A percentile compares a stretch with the other conserved stretches of the same genome.
Conservation (phyloP, 1,139 yeast species). For the Blastobotrys malaysiensis region DNA sequence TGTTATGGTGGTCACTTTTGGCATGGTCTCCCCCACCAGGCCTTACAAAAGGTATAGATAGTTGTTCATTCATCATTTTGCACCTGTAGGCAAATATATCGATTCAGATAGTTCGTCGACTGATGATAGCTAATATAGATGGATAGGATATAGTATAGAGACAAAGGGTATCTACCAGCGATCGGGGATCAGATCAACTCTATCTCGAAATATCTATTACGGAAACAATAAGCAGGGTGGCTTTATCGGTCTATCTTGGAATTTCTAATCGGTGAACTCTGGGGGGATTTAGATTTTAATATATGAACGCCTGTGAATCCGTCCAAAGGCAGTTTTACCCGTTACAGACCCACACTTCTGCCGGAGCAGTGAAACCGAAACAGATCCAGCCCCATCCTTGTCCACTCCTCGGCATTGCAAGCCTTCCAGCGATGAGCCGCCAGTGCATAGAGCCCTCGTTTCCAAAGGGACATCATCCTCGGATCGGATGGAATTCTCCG, state of each 20-base stretch:
- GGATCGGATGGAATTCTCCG: neutral
- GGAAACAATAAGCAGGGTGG: neutral
- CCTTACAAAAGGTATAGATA: neutral
- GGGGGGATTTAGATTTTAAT: neutral
- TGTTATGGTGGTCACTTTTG: neutral
- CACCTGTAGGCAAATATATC: no score
- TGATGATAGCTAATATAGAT: no score
- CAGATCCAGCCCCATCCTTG: neutral
- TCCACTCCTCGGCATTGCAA: neutral
- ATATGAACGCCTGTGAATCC: neutral
- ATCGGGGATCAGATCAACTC: neutral
- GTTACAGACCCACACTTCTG: neutral
- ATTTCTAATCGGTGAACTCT: no score
- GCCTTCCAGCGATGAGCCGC: neutral
- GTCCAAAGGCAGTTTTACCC: neutral
- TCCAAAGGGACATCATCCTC: neutral
- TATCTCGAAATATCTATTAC: neutral
- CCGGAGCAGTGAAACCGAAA: neutral
- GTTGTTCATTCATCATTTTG: no score
- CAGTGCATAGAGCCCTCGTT: neutral
- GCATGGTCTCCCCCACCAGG: neutral
- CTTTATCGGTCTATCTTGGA: neutral
- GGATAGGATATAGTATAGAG: neutral
- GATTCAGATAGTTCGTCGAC: no score
- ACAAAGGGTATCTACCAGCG: neutral